phyloP scores from a whole-genome alignment of 2,329 filamentous ascomycete genomes.

The Chrysoporthe deuterocubensis region DNA sequence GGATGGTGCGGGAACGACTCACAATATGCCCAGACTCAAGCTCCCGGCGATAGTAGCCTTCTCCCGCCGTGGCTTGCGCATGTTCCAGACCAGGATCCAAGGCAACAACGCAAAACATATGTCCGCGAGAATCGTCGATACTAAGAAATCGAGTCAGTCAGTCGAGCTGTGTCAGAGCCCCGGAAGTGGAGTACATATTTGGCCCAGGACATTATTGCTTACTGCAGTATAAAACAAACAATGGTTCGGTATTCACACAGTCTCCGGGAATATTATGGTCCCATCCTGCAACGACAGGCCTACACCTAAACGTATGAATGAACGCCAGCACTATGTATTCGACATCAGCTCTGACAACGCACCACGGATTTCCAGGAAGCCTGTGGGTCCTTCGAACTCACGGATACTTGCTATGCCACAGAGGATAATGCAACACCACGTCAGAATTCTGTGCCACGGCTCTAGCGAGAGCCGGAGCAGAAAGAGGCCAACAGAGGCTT shows the following conservation, averaged over 20 bases:
- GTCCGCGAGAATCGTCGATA: not conserved
- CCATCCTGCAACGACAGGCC: not conserved
- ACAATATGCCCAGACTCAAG: slow-evolving; percentile 8
- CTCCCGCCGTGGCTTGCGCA: not conserved
- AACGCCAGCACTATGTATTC: not conserved
- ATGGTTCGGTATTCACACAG: not conserved
- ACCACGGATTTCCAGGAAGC: not conserved
- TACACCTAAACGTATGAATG: not conserved
- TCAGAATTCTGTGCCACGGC: not conserved
- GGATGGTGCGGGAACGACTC: not conserved
- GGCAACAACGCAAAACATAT: not conserved
- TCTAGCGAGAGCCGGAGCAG: not conserved
- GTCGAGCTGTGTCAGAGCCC: not conserved
- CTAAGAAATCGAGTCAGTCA: not conserved
- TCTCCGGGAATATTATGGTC: not conserved
- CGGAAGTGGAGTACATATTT: not conserved
- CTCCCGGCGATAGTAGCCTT: slow-evolving; percentile 1
- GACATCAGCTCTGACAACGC: not conserved
- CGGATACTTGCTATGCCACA: not conserved
- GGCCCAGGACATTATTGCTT: not conserved
- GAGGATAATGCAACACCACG: not conserved
- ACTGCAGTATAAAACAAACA: not conserved
- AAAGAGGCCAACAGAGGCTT: not conserved
- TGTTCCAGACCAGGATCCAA: slow-evolving; percentile 3
- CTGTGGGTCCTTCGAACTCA: not conserved